Percentiles rank a stretch among this genome's conserved stretches.
These are phyloP conservation scores for Dictyostelium intermedium DNA, from an alignment of 78 protist genomes.

Conservation along the genomic window DNA sequence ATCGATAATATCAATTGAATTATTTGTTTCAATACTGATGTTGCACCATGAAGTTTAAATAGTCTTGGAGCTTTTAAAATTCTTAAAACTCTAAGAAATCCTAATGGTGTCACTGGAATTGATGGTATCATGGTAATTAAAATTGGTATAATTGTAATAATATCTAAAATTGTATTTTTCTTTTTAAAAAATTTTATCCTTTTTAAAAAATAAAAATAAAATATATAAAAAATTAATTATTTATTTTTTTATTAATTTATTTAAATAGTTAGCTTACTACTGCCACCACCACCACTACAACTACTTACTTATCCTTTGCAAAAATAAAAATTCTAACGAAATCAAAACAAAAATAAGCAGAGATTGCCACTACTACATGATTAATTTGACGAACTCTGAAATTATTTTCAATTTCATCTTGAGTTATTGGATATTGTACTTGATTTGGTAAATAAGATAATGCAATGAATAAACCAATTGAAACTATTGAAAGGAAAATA, in stretches of 20 bases:
- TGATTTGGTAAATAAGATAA: conserved; percentile 14
- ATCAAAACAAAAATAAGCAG: conserved; percentile 40
- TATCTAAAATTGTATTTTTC: conserved; percentile 51
- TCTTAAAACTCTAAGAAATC: conserved; percentile 64
- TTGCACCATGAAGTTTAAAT: conserved; percentile 74
- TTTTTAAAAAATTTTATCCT: conserved; percentile 34
- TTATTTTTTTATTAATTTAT: too few relatives aligned
- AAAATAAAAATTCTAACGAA: conserved; percentile 54
- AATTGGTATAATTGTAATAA: conserved; percentile 58
- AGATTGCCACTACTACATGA: neutral
- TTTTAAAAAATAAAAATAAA: neutral
- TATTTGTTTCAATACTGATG: conserved; percentile 9
- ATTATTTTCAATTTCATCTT: neutral
- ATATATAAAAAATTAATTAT: too few relatives aligned
- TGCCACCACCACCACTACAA: too few relatives aligned
- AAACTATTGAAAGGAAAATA: conserved; percentile 22
- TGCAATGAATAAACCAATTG: conserved; percentile 56
- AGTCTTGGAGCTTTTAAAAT: conserved; percentile 76
- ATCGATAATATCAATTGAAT: conserved; percentile 43
- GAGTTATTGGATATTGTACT: neutral
- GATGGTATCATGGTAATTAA: conserved; percentile 56
- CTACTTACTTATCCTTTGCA: conserved; percentile 59
- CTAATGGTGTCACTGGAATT: conserved; percentile 63
- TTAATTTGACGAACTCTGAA: neutral
- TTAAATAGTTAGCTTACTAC: too few relatives aligned